These are phyloP conservation scores for Ogataea neopini DNA, from an alignment of 805 yeast species.

Conservation along the genomic window DNA sequence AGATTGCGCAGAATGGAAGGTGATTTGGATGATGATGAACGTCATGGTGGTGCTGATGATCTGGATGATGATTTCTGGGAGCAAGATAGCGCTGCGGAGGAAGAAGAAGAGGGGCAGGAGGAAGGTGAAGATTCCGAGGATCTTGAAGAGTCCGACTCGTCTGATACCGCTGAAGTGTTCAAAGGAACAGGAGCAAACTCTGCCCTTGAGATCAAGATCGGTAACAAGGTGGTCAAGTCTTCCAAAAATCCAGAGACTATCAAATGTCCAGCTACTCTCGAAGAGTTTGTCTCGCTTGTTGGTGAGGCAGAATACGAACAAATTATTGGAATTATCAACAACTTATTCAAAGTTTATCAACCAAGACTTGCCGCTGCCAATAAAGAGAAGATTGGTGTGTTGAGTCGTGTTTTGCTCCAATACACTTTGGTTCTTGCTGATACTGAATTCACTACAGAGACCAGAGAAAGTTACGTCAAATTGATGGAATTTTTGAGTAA, in stretches of 20 bases:
- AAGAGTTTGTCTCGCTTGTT: conserved; percentile 41
- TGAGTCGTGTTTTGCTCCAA: conserved; percentile 63
- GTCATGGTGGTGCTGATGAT: conserved; percentile 63
- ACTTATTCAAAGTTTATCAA: conserved; percentile 60
- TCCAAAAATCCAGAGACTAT: conserved; percentile 20
- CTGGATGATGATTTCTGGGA: conserved; percentile 66
- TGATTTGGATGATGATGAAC: conserved; percentile 37
- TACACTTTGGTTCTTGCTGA: conserved; percentile 55
- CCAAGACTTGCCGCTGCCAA: conserved; percentile 83
- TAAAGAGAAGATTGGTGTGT: conserved; percentile 65
- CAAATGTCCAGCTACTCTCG: conserved; percentile 51
- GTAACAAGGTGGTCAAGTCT: conserved; percentile 32
- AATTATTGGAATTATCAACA: conserved; percentile 50
- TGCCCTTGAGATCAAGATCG: conserved; percentile 33
- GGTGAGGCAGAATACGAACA: conserved; percentile 39
- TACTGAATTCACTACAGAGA: conserved; percentile 24
- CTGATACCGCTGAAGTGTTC: neutral
- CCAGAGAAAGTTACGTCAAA: conserved; percentile 20
- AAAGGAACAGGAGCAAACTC: neutral
- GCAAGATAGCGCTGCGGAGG: conserved; percentile 47
- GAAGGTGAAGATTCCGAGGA: conserved; percentile 30
- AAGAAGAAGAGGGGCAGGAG: conserved; percentile 41
- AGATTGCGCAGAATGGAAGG: conserved; percentile 78
- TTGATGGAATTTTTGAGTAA: conserved; percentile 41
- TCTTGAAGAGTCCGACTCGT: conserved; percentile 13